phyloP scores from a whole-genome alignment of 805 yeast genomes.

The Starmera caribaea region DNA sequence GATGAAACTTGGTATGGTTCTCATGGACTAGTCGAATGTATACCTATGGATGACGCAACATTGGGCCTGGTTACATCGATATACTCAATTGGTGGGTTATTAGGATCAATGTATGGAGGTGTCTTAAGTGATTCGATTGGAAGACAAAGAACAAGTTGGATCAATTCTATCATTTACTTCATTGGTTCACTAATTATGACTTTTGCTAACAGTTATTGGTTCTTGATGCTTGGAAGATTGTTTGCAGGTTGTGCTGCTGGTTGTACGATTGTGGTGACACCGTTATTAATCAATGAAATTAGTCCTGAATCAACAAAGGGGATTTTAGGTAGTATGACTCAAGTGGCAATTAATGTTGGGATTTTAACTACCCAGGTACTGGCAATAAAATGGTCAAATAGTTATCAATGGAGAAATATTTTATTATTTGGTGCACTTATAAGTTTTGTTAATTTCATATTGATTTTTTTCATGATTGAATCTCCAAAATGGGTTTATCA shows the following conservation, averaged over 20 bases:
- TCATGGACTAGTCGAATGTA: constrained; percentile 45
- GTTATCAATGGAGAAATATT: constrained; percentile 62
- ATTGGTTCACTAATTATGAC: constrained; percentile 60
- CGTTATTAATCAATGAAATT: constrained; percentile 72
- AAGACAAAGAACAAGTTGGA: constrained; percentile 40
- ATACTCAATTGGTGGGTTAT: constrained; percentile 76
- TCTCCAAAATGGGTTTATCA: constrained; percentile 76
- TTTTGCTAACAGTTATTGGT: constrained; percentile 29
- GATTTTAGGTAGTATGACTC: constrained; percentile 80
- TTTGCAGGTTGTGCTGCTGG: constrained; percentile 86
- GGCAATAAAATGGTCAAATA: constrained; percentile 60
- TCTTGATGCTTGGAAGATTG: constrained; percentile 58
- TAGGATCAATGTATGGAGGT: constrained; percentile 67
- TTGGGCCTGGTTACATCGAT: constrained; percentile 70
- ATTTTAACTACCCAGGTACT: constrained; percentile 70
- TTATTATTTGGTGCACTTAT: constrained; percentile 51
- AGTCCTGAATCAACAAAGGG: constrained; percentile 67
- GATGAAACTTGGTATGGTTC: constrained; percentile 14
- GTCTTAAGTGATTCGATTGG: constrained; percentile 57
- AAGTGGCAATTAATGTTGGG: constrained; percentile 78
- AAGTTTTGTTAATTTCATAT: constrained; percentile 38
- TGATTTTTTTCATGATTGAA: constrained; percentile 45
- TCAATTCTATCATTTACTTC: constrained; percentile 41
- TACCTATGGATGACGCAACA: constrained; percentile 44
- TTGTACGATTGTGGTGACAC: constrained; percentile 73